Percentiles rank a stretch among this genome's conserved stretches.
phyloP scores from a whole-genome alignment of 106 monocot species.

The Hemerocallis citrina region DNA sequence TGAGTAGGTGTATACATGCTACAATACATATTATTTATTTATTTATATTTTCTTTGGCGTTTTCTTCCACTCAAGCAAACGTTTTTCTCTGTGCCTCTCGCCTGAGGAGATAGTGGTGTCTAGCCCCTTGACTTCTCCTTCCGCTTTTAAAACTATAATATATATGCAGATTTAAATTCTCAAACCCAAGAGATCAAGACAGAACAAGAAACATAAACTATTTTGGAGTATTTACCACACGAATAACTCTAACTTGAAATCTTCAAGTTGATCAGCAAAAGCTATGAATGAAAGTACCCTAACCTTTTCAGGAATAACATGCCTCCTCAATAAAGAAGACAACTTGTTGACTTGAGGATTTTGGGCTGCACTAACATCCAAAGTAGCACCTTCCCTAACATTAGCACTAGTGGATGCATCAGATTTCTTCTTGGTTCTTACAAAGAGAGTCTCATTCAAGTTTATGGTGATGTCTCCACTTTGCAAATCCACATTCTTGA shows the following conservation, averaged over 20 bases:
- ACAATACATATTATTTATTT: too few species aligned
- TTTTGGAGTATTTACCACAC: background rate
- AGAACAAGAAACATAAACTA: background rate
- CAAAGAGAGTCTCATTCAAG: slow-evolving; percentile 52
- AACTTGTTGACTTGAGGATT: slow-evolving; percentile 35
- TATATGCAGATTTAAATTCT: too few species aligned
- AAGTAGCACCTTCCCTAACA: slow-evolving; percentile 7
- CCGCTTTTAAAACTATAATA: too few species aligned
- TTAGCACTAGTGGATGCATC: slow-evolving; percentile 17
- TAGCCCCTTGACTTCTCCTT: too few species aligned
- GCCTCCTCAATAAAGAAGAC: slow-evolving; percentile 40
- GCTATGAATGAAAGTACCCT: slow-evolving; percentile 3
- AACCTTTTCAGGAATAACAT: slow-evolving; percentile 86
- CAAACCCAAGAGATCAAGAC: background rate
- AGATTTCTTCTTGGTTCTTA: slow-evolving; percentile 26
- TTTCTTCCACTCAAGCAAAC: too few species aligned
- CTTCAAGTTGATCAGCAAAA: background rate
- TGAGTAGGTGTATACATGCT: too few species aligned
- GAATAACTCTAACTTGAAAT: background rate
- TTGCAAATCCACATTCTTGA: slow-evolving; percentile 61
- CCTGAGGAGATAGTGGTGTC: too few species aligned
- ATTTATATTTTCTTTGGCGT: too few species aligned
- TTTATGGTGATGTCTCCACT: slow-evolving; percentile 57
- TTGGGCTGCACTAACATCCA: slow-evolving; percentile 17
- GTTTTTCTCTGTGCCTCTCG: too few species aligned